Evolutionary conservation across 2,329 filamentous ascomycete genomes (phyloP).

Genomic region (Claviceps pusilla): DNA sequence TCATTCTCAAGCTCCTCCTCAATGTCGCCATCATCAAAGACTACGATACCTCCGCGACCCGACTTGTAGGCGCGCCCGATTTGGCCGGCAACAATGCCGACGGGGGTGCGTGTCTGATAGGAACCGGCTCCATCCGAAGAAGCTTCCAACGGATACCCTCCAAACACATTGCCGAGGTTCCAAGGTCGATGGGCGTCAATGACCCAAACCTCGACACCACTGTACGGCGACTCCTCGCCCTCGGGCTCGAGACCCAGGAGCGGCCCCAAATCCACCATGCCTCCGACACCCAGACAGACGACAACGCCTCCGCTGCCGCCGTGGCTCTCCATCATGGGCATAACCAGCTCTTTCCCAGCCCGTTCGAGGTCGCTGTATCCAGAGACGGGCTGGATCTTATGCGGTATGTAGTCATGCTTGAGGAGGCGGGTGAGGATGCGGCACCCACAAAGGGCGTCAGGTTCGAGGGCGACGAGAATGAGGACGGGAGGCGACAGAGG

Average conservation of each 20-base stretch:
- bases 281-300: slow-evolving; percentile 82
- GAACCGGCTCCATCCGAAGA: slow-evolving; percentile 30
- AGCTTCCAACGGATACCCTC: slow-evolving; percentile 46
- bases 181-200: slow-evolving; percentile 83
- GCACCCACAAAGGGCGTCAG: slow-evolving; percentile 88
- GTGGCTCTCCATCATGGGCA: slow-evolving; percentile 70
- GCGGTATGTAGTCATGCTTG: slow-evolving; percentile 92
- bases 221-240: slow-evolving; percentile 51
- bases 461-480: slow-evolving; percentile 82
- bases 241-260: slow-evolving; percentile 56
- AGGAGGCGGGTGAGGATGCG: slow-evolving; percentile 86
- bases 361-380: slow-evolving; percentile 82
- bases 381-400: slow-evolving; percentile 90
- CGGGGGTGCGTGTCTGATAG: slow-evolving; percentile 36
- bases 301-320: slow-evolving; percentile 82
- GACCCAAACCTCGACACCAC: slow-evolving; percentile 89
- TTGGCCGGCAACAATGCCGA: slow-evolving; percentile 58
- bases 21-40: slow-evolving; percentile 93
- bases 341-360: slow-evolving; percentile 63
- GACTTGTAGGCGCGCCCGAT: slow-evolving; percentile 59
- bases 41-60: slow-evolving; percentile 74
- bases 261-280: slow-evolving; percentile 72
- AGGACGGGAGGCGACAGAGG: slow-evolving; percentile 84
- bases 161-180: slow-evolving; percentile 91
- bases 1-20: slow-evolving; percentile 64